phyloP scores from a whole-genome alignment of 2,329 filamentous ascomycete genomes.

The Chrysoporthe austroafricana region DNA sequence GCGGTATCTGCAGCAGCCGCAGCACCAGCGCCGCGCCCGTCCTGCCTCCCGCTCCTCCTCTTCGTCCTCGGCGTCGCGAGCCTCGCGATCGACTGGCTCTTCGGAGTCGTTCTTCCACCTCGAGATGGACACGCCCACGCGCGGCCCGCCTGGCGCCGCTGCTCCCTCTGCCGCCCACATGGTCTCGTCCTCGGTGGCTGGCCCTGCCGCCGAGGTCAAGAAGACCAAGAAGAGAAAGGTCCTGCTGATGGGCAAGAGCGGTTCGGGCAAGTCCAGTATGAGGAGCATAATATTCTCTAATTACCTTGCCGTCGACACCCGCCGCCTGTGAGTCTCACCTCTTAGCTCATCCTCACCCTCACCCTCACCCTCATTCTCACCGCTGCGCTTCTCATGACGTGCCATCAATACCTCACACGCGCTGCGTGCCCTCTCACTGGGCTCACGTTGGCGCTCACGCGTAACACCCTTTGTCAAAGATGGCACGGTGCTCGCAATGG shows the following conservation, averaged over 20 bases:
- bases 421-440: background rate
- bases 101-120: background rate
- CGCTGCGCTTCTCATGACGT: too few species aligned
- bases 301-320: slow-evolving; percentile 94
- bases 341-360: slow-evolving; percentile 2
- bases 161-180: slow-evolving; percentile 38
- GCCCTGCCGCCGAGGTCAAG: slow-evolving; percentile 53
- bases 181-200: slow-evolving; percentile 31
- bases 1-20: background rate
- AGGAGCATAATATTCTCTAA: slow-evolving; percentile 98
- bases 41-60: background rate
- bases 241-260: slow-evolving; percentile 90
- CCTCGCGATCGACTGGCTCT: background rate
- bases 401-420: too few species aligned
- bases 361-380: background rate
- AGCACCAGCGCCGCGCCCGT: background rate
- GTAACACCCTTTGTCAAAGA: too few species aligned
- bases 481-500: too few species aligned
- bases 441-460: background rate
- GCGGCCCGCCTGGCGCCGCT: slow-evolving; percentile 20
- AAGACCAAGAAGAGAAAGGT: slow-evolving; percentile 87
- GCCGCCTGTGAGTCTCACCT: slow-evolving; percentile 64
- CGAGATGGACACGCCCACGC: slow-evolving; percentile 23
- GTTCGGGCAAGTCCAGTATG: slow-evolving; percentile 98
- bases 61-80: background rate